Percentiles rank a stretch among this genome's conserved stretches.
Evolutionary conservation across 169 alveolate genomes (phyloP).

Genomic region (Theileria equi): DNA sequence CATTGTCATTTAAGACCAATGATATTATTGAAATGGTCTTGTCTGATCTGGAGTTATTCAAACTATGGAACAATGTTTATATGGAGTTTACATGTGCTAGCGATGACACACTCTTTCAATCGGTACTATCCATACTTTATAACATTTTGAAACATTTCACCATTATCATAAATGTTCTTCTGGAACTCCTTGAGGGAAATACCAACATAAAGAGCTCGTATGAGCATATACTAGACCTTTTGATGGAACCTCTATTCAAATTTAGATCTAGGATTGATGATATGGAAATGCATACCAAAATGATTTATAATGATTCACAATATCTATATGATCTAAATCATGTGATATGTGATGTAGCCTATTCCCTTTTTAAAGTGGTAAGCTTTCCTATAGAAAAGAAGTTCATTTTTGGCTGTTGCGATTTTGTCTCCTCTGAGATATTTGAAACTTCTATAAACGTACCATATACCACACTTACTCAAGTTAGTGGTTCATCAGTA

Average conservation of each 20-base stretch:
- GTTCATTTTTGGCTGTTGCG: background rate
- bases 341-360: background rate
- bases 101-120: no score
- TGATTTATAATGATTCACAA: no score
- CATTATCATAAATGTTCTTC: background rate
- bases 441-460: no score
- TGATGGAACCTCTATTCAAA: background rate
- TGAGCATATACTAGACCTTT: background rate
- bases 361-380: background rate
- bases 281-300: constrained; percentile 1
- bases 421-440: no score
- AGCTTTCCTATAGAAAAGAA: background rate
- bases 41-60: background rate
- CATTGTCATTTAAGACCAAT: background rate
- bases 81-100: no score
- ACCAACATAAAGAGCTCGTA: background rate
- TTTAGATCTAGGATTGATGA: background rate
- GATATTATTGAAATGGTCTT: background rate
- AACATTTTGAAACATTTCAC: background rate
- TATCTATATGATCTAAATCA: no score
- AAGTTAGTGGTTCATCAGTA: no score
- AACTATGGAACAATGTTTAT: background rate
- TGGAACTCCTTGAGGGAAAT: background rate
- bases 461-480: no score
- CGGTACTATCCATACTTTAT: background rate